Evolutionary conservation across 805 yeast genomes (phyloP).

Genomic region (Lipomyces mesembrius): DNA sequence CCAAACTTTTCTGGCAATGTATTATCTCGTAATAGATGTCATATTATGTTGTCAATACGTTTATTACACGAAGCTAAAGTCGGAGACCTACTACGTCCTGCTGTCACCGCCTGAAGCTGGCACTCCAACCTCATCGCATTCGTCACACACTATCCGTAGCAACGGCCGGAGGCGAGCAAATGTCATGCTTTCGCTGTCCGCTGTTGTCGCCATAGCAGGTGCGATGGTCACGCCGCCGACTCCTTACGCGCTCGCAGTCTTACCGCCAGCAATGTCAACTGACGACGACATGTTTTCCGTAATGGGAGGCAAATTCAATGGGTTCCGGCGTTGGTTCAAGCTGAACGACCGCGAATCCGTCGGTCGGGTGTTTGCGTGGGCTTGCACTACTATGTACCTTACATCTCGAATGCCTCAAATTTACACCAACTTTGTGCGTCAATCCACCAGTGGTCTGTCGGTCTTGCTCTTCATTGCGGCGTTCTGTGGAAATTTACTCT

Average conservation of each 20-base stretch:
- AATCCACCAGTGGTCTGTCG: conserved; percentile 86
- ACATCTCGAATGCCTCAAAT: conserved; percentile 85
- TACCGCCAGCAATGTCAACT: background rate
- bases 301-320: conserved; percentile 16
- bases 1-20: conserved; percentile 71
- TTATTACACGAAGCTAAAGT: conserved; percentile 57
- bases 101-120: conserved; percentile 30
- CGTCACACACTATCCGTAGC: conserved; percentile 31
- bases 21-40: conserved; percentile 74
- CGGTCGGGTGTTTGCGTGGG: conserved; percentile 71
- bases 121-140: conserved; percentile 26
- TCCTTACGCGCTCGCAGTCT: background rate
- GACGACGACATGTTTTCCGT: background rate
- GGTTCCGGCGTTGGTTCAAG: conserved; percentile 28
- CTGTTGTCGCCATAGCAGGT: conserved; percentile 33
- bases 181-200: conserved; percentile 34
- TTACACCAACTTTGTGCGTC: conserved; percentile 71
- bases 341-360: conserved; percentile 37
- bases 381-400: conserved; percentile 74
- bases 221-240: conserved; percentile 31
- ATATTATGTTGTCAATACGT: conserved; percentile 71
- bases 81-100: conserved; percentile 32
- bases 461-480: conserved; percentile 81
- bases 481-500: conserved; percentile 73
- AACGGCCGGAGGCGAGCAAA: conserved; percentile 25